Conservation (phyloP, 805 yeast genomes). For the Candida pseudoglaebosa region DNA sequence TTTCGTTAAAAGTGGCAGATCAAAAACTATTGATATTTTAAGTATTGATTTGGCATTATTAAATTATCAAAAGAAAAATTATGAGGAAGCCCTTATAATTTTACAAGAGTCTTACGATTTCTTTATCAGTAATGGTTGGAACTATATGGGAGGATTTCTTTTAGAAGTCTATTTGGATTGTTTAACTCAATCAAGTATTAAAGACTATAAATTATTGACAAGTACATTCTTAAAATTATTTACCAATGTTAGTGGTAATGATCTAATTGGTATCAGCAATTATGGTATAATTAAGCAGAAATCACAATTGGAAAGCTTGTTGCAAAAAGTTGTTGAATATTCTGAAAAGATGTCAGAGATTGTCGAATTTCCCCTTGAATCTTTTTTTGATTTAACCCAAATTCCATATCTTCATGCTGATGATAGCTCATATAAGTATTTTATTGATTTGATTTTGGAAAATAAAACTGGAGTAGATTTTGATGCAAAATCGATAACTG, state of each 20-base stretch:
- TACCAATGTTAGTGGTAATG: constrained; percentile 22
- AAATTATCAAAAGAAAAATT: constrained; percentile 54
- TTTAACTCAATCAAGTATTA: constrained; percentile 39
- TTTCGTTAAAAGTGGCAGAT: constrained; percentile 48
- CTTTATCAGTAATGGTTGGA: constrained; percentile 73
- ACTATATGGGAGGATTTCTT: constrained; percentile 59
- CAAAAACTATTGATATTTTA: constrained; percentile 66
- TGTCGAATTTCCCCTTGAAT: constrained; percentile 27
- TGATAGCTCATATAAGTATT: constrained; percentile 31
- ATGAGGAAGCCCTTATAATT: constrained; percentile 56
- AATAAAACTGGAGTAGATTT: constrained; percentile 26
- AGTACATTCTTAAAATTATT: constrained; percentile 40
- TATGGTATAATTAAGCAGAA: constrained; percentile 18
- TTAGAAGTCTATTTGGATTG: constrained; percentile 68
- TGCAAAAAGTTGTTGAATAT: constrained; percentile 15
- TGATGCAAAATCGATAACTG: constrained; percentile 16
- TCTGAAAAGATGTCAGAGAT: constrained; percentile 15
- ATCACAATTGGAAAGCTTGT: constrained; percentile 14
- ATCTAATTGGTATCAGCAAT: constrained; percentile 23
- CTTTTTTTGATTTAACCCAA: constrained; percentile 33
- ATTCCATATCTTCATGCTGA: constrained; percentile 34
- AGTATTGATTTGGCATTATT: constrained; percentile 77
- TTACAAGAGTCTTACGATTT: constrained; percentile 66
- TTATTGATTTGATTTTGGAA: constrained; percentile 27
- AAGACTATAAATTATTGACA: constrained; percentile 26